phyloP scores from a whole-genome alignment of 129 eudicot species.

The Ambrosia trifida region DNA sequence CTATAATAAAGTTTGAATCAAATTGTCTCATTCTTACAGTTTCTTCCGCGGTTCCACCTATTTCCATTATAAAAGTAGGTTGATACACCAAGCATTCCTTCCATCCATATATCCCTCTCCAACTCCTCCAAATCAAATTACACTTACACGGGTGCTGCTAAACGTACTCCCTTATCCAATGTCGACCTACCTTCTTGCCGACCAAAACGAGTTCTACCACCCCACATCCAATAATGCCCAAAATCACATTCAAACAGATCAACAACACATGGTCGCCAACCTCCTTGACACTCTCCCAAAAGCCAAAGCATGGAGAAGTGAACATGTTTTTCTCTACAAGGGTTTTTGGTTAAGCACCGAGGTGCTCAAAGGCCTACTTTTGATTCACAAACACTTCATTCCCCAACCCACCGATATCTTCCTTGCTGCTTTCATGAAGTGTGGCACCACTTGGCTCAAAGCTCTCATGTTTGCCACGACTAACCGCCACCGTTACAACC shows the following conservation, averaged over 20 bases:
- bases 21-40: too few relatives aligned
- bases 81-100: not conserved
- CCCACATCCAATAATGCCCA: not conserved
- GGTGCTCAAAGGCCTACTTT: constrained; percentile 20
- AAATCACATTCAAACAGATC: not conserved
- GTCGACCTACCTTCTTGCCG: constrained; percentile 25
- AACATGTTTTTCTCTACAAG: constrained; percentile 31
- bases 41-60: not conserved
- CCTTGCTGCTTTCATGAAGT: constrained; percentile 44
- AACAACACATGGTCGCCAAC: not conserved
- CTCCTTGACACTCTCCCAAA: constrained; percentile 29
- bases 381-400: constrained; percentile 35
- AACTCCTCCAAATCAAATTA: too few relatives aligned
- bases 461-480: constrained; percentile 42
- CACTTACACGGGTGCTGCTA: too few relatives aligned
- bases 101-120: not conserved
- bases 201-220: constrained; percentile 13
- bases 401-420: constrained; percentile 49
- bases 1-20: too few relatives aligned
- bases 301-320: constrained; percentile 43
- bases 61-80: not conserved
- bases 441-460: constrained; percentile 70
- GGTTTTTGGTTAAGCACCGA: constrained; percentile 40
- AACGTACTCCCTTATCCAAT: not conserved
- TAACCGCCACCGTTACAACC: constrained; percentile 32